phyloP scores from a whole-genome alignment of 306 rosid species.

The Datisca glomerata region DNA sequence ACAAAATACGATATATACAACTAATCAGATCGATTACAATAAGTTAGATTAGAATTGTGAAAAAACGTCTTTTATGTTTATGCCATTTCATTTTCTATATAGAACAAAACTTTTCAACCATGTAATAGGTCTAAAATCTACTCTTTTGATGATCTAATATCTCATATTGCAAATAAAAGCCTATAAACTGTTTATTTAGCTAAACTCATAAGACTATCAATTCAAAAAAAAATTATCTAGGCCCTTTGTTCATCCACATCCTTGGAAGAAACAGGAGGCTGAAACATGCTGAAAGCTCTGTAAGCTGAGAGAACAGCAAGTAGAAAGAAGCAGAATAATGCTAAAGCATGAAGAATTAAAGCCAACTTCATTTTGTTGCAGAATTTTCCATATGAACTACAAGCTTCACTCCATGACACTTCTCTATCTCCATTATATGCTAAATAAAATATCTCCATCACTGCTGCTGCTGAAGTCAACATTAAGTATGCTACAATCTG shows the following conservation, averaged over 20 bases:
- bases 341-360: slow-evolving; percentile 37
- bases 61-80: too few relatives aligned
- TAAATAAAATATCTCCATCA: slow-evolving; percentile 49
- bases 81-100: too few relatives aligned
- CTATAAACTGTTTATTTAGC: too few relatives aligned
- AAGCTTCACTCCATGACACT: slow-evolving; percentile 89
- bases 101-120: too few relatives aligned
- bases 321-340: slow-evolving; percentile 43
- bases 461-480: slow-evolving; percentile 53
- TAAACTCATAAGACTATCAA: too few relatives aligned
- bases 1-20: too few relatives aligned
- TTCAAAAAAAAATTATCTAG: too few relatives aligned
- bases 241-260: slow-evolving; percentile 21
- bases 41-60: too few relatives aligned
- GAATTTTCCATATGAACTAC: slow-evolving; percentile 53
- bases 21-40: too few relatives aligned
- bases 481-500: slow-evolving; percentile 65
- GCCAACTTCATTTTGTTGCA: slow-evolving; percentile 70
- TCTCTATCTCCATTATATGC: slow-evolving; percentile 56
- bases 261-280: slow-evolving; percentile 33
- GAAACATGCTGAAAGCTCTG: slow-evolving; percentile 51
- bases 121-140: too few relatives aligned
- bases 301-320: slow-evolving; percentile 71
- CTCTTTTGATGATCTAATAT: too few relatives aligned
- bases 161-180: too few relatives aligned